Conservation (phyloP, 352 stramenopile genomes). For the Phytophthora melonis region DNA sequence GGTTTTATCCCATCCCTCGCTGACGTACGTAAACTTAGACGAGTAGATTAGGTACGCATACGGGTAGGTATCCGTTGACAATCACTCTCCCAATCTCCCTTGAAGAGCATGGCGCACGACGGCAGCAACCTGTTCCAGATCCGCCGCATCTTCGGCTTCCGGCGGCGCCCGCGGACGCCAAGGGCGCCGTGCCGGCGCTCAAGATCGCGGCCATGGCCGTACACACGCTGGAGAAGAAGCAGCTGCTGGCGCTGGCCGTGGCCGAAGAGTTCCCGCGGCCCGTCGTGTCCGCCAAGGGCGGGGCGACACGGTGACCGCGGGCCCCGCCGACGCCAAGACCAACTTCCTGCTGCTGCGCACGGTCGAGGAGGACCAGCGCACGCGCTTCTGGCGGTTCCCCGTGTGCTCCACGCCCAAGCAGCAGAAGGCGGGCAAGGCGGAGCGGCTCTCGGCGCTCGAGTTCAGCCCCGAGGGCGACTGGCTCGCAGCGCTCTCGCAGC, state of each 20-base stretch:
- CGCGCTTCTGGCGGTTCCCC: constrained; percentile 77
- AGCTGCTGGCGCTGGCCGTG: constrained; percentile 76
- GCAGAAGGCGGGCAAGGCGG: constrained; percentile 50
- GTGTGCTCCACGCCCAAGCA: constrained; percentile 76
- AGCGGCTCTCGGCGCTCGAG: constrained; percentile 72
- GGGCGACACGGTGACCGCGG: not conserved
- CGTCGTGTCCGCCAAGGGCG: too few relatives aligned
- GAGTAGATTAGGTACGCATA: not conserved
- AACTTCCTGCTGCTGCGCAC: constrained; percentile 79
- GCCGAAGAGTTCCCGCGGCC: constrained; percentile 26
- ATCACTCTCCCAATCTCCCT: constrained; percentile 3
- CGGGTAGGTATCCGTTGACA: not conserved
- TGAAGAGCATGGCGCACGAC: constrained; percentile 28
- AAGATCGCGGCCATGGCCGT: constrained; percentile 73
- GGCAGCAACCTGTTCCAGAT: constrained; percentile 83
- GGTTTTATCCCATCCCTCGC: not conserved
- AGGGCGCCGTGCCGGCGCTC: constrained; percentile 18
- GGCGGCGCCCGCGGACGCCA: not conserved
- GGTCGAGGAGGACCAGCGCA: constrained; percentile 76
- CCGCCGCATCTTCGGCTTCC: constrained; percentile 65
- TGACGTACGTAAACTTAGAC: constrained; percentile 33
- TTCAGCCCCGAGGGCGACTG: constrained; percentile 90
- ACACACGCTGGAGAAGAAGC: constrained; percentile 76
- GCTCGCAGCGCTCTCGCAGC: constrained; percentile 76
- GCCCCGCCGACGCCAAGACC: constrained; percentile 37